Evolutionary conservation across 2,329 filamentous ascomycete species (phyloP), one percentile per base, ranked within the genome.

Genomic region (Monilinia laxa): DNA sequence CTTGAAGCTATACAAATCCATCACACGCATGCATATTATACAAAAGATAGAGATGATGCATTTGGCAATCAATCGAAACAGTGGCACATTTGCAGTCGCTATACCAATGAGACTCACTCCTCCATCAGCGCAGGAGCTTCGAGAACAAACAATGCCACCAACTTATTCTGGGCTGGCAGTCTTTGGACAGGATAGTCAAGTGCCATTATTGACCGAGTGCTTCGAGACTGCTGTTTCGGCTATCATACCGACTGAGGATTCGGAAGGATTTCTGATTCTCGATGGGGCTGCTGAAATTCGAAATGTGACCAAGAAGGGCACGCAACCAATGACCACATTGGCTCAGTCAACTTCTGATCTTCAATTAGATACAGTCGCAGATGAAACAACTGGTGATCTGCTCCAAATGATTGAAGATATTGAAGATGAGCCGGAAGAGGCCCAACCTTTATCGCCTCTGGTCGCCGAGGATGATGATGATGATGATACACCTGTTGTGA

Each of bases 251-350:
- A 83, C 86, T 25, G 81, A 84, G 16, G 83, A 82, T 25, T 85
- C 87, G 2, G 87, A 86, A 56, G 92, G 92, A 5, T 97, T 92
- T 76, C 80, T 95, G 51, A 80, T 89, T 12, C 78, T 97, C 7
- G 92, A 96, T 75, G 84, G 89, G n/a, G 82, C 86, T 0, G 91
- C 92, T 18, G 89, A 91, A 73, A 81, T 96, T 51, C 87, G 87
- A 79, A 85, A 84, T 38, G 75, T 87, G 47, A 81, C 82, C 49
- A 85, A 90, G 75, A 84, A 84, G 72, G 84, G 85, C 42, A 82
- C 85, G 67, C 81, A 85, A 40, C 80, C 81, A 3, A 79, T 82
- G 2, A 77, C 85, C 1, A 78, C 81, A 4, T 79, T 86, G 31
- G 83, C 84, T 5, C 83, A 84, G 72, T 83, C 85, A 18, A 80